Conservation (phyloP, 2,329 filamentous ascomycete genomes). For the Thelonectria olida region DNA sequence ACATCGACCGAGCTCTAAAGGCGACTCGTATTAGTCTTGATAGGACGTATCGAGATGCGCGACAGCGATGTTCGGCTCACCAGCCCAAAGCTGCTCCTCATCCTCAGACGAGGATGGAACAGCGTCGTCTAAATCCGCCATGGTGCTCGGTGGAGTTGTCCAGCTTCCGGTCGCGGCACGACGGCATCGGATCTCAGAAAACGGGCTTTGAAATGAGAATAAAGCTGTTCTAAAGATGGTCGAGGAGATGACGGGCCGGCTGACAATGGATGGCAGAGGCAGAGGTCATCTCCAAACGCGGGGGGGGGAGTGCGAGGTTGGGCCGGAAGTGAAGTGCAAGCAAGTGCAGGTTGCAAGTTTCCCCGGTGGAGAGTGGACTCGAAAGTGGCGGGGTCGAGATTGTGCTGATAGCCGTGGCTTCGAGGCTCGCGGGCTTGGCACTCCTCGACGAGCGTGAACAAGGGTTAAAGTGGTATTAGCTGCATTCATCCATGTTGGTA, state of each 20-base stretch:
- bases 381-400: constrained; percentile 38
- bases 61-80: constrained; percentile 53
- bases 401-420: constrained; percentile 40
- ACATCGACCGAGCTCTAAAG: constrained; percentile 58
- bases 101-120: constrained; percentile 72
- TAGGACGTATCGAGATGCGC: constrained; percentile 11
- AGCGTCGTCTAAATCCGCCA: constrained; percentile 69
- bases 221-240: constrained; percentile 22
- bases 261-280: constrained; percentile 32
- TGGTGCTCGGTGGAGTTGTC: constrained; percentile 47
- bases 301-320: constrained; percentile 10
- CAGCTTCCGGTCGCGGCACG: too few relatives aligned
- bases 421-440: constrained; percentile 33
- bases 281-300: constrained; percentile 35
- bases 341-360: constrained; percentile 21
- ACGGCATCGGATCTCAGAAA: constrained; percentile 46
- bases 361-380: constrained; percentile 15
- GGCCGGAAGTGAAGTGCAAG: constrained; percentile 8
- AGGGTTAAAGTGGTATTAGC: background rate
- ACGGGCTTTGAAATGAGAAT: constrained; percentile 9
- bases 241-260: constrained; percentile 27
- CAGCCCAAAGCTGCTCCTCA: constrained; percentile 89
- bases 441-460: constrained; percentile 20
- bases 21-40: constrained; percentile 21
- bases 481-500: too few relatives aligned